Conservation (phyloP, 2,329 filamentous ascomycete genomes). For the Aspergillus felis region DNA sequence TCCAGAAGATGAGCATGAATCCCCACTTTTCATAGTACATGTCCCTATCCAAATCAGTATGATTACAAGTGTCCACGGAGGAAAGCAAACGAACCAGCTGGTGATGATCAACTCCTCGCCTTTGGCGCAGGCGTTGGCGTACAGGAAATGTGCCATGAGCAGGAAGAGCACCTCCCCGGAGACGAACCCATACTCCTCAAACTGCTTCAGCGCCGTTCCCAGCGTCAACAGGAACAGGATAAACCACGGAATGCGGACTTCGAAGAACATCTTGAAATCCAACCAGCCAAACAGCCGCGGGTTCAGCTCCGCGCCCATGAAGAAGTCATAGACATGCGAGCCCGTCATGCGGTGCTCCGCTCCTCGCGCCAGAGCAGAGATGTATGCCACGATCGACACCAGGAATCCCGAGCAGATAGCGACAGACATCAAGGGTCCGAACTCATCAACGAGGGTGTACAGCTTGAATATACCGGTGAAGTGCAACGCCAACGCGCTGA, state of each 20-base stretch:
- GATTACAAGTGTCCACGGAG: not conserved
- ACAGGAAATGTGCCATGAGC: slow-evolving; percentile 83
- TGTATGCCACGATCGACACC: slow-evolving; percentile 75
- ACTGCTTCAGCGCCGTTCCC: slow-evolving; percentile 73
- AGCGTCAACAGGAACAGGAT: slow-evolving; percentile 74
- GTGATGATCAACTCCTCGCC: slow-evolving; percentile 85
- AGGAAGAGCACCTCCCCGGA: slow-evolving; percentile 76
- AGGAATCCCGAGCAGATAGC: slow-evolving; percentile 86
- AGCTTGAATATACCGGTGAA: slow-evolving; percentile 78
- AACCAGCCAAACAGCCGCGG: slow-evolving; percentile 76
- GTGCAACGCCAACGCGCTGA: slow-evolving; percentile 65
- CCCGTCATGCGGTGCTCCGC: slow-evolving; percentile 88
- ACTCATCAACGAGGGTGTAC: slow-evolving; percentile 88
- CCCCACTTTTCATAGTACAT: slow-evolving; percentile 97
- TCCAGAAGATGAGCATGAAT: slow-evolving; percentile 98
- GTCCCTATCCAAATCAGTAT: slow-evolving; percentile 48
- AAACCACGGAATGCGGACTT: slow-evolving; percentile 91
- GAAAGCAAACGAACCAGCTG: slow-evolving; percentile 59
- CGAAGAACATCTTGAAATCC: slow-evolving; percentile 94
- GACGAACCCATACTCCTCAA: slow-evolving; percentile 77
- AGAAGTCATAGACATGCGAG: slow-evolving; percentile 76
- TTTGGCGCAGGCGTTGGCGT: slow-evolving; percentile 87
- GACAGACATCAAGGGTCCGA: slow-evolving; percentile 86
- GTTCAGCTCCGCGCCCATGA: slow-evolving; percentile 84
- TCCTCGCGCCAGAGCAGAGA: slow-evolving; percentile 76